Evolutionary conservation across 805 yeast genomes (phyloP).

Genomic region (Citeromyces nyonsensis): DNA sequence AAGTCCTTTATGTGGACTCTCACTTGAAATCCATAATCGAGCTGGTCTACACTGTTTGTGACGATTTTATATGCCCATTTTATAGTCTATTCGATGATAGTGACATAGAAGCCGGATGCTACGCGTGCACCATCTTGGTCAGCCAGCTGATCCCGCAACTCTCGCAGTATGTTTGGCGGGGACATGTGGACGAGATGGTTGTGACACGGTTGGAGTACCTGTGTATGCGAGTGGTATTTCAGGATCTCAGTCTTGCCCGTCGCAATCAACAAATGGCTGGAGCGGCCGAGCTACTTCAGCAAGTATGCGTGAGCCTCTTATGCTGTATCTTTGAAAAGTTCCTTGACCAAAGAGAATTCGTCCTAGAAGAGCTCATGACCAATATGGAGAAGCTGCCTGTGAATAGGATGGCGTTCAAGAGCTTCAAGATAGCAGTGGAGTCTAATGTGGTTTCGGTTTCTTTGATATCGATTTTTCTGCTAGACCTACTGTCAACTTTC

Average conservation of each 20-base stretch:
- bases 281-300: conserved; percentile 11
- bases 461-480: conserved; percentile 11
- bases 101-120: too few relatives aligned
- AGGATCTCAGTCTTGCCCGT: conserved; percentile 11
- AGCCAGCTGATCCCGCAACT: conserved; percentile 1
- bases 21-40: conserved; percentile 23
- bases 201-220: conserved; percentile 47
- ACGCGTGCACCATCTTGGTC: too few relatives aligned
- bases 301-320: conserved; percentile 13
- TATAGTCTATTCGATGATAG: too few relatives aligned
- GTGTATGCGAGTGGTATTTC: conserved; percentile 23
- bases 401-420: conserved; percentile 25
- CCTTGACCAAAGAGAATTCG: conserved; percentile 39
- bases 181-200: conserved; percentile 27
- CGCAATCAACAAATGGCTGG: conserved; percentile 10
- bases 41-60: conserved; percentile 18
- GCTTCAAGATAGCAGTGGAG: conserved; percentile 23
- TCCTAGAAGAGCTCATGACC: conserved; percentile 42
- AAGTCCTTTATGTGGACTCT: conserved; percentile 26
- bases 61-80: conserved; percentile 9
- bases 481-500: conserved; percentile 4
- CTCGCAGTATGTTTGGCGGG: conserved; percentile 4
- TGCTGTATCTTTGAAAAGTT: conserved; percentile 21
- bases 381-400: conserved; percentile 33
- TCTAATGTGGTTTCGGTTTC: conserved; percentile 11